Conservation (phyloP, 495 filamentous ascomycete genomes). For the Penicillium samsonianum region DNA sequence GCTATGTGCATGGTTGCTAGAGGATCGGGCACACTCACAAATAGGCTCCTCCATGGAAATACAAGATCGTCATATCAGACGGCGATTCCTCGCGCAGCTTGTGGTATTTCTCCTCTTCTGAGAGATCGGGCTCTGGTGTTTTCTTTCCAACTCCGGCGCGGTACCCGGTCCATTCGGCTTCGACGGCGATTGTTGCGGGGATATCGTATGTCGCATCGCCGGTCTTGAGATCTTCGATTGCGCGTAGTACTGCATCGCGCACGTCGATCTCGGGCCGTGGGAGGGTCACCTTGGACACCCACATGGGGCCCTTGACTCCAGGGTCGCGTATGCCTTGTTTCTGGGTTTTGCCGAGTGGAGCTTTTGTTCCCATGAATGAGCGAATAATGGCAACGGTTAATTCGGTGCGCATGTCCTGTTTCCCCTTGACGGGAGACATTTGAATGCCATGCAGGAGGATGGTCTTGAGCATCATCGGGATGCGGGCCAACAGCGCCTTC, state of each 20-base stretch:
- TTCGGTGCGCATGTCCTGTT: constrained; percentile 79
- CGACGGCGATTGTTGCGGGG: constrained; percentile 59
- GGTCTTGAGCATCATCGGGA: constrained; percentile 69
- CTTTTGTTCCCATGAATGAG: constrained; percentile 51
- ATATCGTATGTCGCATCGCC: constrained; percentile 50
- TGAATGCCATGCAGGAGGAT: constrained; percentile 66
- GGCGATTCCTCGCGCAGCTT: constrained; percentile 69
- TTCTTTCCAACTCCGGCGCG: constrained; percentile 58
- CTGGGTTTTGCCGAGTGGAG: constrained; percentile 64
- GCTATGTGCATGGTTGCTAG: neutral
- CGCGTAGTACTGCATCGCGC: constrained; percentile 58
- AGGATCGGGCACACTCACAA: constrained; percentile 42
- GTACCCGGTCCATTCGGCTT: constrained; percentile 88
- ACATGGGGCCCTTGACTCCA: constrained; percentile 75
- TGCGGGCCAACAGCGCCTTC: constrained; percentile 52
- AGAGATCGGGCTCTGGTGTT: constrained; percentile 55
- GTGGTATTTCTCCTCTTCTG: constrained; percentile 71
- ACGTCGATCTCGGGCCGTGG: constrained; percentile 58
- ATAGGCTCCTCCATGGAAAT: constrained; percentile 90
- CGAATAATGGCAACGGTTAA: constrained; percentile 71
- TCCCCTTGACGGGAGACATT: constrained; percentile 64
- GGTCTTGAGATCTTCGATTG: constrained; percentile 63
- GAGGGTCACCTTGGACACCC: constrained; percentile 70
- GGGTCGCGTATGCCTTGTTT: constrained; percentile 59
- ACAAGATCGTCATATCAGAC: constrained; percentile 70